Evolutionary conservation across 2,329 filamentous ascomycete species (phyloP), one percentile per base, ranked within the genome.

Genomic region (Sporothrix protearum): DNA sequence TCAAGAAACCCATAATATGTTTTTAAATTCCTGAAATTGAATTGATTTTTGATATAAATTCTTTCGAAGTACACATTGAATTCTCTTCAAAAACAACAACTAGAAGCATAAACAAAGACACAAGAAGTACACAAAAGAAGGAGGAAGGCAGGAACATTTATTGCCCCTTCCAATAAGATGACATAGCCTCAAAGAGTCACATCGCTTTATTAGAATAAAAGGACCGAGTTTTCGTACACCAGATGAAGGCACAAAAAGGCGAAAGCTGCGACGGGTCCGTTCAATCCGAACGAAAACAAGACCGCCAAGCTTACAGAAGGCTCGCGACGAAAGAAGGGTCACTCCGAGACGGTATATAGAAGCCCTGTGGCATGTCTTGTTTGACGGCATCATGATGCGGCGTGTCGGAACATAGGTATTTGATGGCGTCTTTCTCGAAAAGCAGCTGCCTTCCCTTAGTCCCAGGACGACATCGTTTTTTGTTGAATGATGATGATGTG

Each of bases 251-350:
- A 47, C 42, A 19, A 19, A 42, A 47, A 47, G 12, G 42, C 14
- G 42, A 14, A 47, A 47, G 42, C 42, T 19, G 14, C 14, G 42
- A 6, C 55, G 14, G 67, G 10, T 47, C 67, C 55, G 55, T 59
- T 61, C 53, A 70, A 63, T 70, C 68, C 42, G 68, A 45, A 22
- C 39, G 68, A 70, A 70, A 70, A 53, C 33, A 57, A 12, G 5
- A 22, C 61, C 16, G 55, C 47, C 64, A 51, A 28, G 42, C 33
- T 64, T 30, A 19, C 14, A 28, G 16, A 47, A 2, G 19, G 19
- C 4, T 6, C 33, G 12, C 6, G 10, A 47, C 30, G 14, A 47
- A 45, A 3, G 42, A 19, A 30, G 61, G 22, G 12, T 30, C 1
- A 10, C 12, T 22, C 19, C 61, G 39, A 30, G 33, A 42, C 33